Base-by-base conservation (phyloP, 495 filamentous ascomycete species). In the Gamarada debralockiae region DNA sequence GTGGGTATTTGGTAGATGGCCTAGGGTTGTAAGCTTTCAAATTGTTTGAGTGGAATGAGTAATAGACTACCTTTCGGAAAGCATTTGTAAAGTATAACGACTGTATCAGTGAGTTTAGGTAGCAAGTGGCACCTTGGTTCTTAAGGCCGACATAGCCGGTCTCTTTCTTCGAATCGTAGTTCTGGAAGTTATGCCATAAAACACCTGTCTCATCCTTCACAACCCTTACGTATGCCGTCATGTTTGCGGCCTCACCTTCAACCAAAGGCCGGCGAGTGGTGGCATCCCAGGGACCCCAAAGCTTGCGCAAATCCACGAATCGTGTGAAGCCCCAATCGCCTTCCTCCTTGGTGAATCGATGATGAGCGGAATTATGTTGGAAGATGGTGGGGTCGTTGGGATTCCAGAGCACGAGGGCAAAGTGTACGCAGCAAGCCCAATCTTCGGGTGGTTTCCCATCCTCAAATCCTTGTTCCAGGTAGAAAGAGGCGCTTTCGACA, bases 301-400 rank as follows among this genome's bases (percentile, higher is more conserved):
- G 81, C 61, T 81, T 85, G 25, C 89, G 80, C 42, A 95, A 70
- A 60, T 97, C 92, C 18, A 85, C 82, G 64, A 97, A 99, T 47
- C 90, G 71, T 3, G 95, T 97, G 63, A 99, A 99, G 0, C 93
- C 93, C 93, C 93, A 99, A 60, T 99, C 93, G n/a, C 89, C 89
- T 70, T 99, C 93, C 18, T 97, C 92, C 36, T 84, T 85, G 10
- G 88, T 96, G 65, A 96, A 99, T 48, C 93, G 85, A 62, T 99
- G 93, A 52, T 90, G 89, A 3, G 84, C 84, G 4, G 74, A 68
- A 50, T 80, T 92, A 43, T 81, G 77, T 33, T 78, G 70, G 63
- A 83, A 86, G 52, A 96, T 80, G 23, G 81, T 78, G 6, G 93
- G 91, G 56, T 96, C 89, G 57, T 90, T 89, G 34, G 85, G 83